phyloP scores from a whole-genome alignment of 805 yeast species.

The Candida suzukii region DNA sequence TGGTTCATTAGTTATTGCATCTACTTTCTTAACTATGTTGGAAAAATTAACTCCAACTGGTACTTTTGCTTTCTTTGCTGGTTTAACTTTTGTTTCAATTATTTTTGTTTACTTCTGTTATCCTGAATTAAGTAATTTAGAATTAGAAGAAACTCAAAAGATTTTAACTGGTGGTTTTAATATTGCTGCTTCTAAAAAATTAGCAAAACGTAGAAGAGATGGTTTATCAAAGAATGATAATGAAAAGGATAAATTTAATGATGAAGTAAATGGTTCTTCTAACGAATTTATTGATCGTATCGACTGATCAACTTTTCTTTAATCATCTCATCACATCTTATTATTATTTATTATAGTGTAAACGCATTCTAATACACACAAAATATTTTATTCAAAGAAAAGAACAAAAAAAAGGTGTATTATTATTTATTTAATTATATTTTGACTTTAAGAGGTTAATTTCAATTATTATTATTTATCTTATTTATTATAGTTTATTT shows the following conservation, averaged over 20 bases:
- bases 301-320: too few relatives aligned
- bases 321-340: too few relatives aligned
- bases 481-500: too few relatives aligned
- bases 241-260: too few relatives aligned
- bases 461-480: too few relatives aligned
- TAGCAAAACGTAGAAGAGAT: constrained; percentile 47
- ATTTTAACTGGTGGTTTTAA: constrained; percentile 81
- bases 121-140: constrained; percentile 88
- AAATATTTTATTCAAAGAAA: too few relatives aligned
- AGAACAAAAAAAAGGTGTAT: too few relatives aligned
- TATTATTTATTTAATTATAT: too few relatives aligned
- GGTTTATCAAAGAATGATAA: constrained; percentile 2
- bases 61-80: constrained; percentile 87
- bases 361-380: too few relatives aligned
- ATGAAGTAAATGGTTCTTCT: too few relatives aligned
- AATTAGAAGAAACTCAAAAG: constrained; percentile 84
- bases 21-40: constrained; percentile 92
- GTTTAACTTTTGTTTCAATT: constrained; percentile 63
- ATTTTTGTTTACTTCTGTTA: constrained; percentile 75
- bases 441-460: too few relatives aligned
- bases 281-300: constrained; percentile 1
- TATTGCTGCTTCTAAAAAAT: constrained; percentile 53
- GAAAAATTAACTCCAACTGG: constrained; percentile 92
- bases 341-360: too few relatives aligned
- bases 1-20: constrained; percentile 84